These are phyloP conservation scores for Tubosaeta sp. DNA, from an alignment of 768 basidiomycete genomes.

Conservation along the genomic window DNA sequence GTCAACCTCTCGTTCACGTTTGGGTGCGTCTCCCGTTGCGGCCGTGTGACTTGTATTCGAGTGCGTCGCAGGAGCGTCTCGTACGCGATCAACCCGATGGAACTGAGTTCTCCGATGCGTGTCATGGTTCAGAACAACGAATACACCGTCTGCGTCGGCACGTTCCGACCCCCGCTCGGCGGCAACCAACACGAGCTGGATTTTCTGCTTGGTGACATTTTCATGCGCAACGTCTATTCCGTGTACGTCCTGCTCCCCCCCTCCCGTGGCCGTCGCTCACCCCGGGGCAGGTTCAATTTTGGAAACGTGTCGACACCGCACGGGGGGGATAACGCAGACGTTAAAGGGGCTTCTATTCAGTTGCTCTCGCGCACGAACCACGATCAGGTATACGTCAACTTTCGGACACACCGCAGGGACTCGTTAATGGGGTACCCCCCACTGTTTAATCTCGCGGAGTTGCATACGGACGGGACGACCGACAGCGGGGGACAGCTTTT, in stretches of 20 bases:
- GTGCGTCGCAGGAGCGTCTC: slow-evolving; percentile 11
- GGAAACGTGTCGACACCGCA: slow-evolving; percentile 27
- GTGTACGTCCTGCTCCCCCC: slow-evolving; percentile 31
- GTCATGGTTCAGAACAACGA: slow-evolving; percentile 27
- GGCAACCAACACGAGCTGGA: slow-evolving; percentile 30
- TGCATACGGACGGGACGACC: slow-evolving; percentile 19
- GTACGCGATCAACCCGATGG: slow-evolving; percentile 43
- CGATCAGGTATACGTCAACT: slow-evolving; percentile 32
- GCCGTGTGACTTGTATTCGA: neutral
- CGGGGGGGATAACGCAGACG: slow-evolving; percentile 7
- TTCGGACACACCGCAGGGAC: slow-evolving; percentile 10
- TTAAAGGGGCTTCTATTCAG: slow-evolving; percentile 36
- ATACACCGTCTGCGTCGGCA: slow-evolving; percentile 37
- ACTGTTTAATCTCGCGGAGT: slow-evolving; percentile 20
- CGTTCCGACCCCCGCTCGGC: slow-evolving; percentile 30
- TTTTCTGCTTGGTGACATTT: slow-evolving; percentile 40
- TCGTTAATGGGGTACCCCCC: slow-evolving; percentile 18
- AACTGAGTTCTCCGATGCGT: slow-evolving; percentile 32
- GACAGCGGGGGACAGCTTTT: slow-evolving; percentile 17
- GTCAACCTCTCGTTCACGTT: slow-evolving; percentile 27
- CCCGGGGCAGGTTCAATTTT: slow-evolving; percentile 38
- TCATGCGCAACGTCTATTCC: slow-evolving; percentile 44
- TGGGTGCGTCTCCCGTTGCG: slow-evolving; percentile 2
- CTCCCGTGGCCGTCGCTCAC: neutral
- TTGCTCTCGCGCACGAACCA: slow-evolving; percentile 36